A percentile compares a stretch with the other conserved stretches of the same genome.
phyloP scores from a whole-genome alignment of 495 filamentous ascomycete genomes.

The Gamarada debralockiae region DNA sequence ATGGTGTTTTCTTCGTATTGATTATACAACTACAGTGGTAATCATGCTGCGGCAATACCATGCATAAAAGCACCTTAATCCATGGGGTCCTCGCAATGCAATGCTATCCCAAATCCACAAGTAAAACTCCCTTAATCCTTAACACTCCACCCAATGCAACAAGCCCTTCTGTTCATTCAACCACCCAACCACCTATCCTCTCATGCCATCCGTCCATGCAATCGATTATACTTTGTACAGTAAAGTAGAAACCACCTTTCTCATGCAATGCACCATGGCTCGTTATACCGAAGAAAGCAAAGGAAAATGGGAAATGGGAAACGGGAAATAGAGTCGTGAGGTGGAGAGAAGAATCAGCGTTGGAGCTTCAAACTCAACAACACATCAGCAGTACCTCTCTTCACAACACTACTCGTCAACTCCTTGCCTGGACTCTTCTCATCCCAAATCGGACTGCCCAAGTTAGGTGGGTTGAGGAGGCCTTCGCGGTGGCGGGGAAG shows the following conservation, averaged over 20 bases:
- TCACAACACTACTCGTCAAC: constrained; percentile 18
- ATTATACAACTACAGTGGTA: no score
- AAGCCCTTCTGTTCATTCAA: constrained; percentile 4
- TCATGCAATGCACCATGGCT: constrained; percentile 7
- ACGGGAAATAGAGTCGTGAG: neutral
- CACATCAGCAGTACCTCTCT: constrained; percentile 18
- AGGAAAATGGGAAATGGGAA: no score
- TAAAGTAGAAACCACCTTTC: neutral
- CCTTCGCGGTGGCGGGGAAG: constrained; percentile 15
- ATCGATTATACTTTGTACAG: neutral
- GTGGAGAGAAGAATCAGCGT: neutral
- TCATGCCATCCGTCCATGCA: neutral
- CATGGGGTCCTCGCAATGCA: no score
- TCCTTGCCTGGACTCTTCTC: constrained; percentile 5
- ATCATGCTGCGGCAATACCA: no score
- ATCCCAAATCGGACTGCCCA: neutral
- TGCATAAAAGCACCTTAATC: no score
- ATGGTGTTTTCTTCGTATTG: no score
- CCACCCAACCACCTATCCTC: neutral
- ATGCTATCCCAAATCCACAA: no score
- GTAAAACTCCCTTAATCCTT: neutral
- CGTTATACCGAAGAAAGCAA: neutral
- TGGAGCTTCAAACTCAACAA: constrained; percentile 18
- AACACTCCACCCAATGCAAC: constrained; percentile 3
- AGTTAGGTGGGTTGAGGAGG: constrained; percentile 3